Evolutionary conservation across 1,284 basidiomycete species (phyloP).

Genomic region (Ustilago nuda): DNA sequence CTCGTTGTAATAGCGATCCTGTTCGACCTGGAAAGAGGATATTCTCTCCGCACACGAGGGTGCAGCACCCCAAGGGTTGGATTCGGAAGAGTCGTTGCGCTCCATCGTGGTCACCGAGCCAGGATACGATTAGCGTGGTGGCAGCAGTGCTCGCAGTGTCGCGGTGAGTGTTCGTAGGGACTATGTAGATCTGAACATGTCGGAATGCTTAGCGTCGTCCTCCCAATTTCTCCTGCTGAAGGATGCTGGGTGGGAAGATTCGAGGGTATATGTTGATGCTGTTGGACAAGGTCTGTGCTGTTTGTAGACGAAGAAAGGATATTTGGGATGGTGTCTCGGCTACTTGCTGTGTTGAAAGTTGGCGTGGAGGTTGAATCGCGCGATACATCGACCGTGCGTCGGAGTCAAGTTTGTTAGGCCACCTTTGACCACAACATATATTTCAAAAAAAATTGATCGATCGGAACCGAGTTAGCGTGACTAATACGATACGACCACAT

Average conservation of each 20-base stretch:
- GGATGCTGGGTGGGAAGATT: neutral
- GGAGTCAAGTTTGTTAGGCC: neutral
- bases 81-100: slow-evolving; percentile 27
- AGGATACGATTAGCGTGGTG: neutral
- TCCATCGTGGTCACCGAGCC: slow-evolving; percentile 16
- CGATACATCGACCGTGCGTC: neutral
- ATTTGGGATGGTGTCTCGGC: slow-evolving; percentile 12
- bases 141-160: neutral
- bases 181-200: neutral
- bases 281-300: neutral
- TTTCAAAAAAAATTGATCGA: neutral
- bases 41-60: slow-evolving; percentile 33
- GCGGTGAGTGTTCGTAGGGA: neutral
- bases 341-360: slow-evolving; percentile 5
- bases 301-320: neutral
- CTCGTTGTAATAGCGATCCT: slow-evolving; percentile 18
- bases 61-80: slow-evolving; percentile 43
- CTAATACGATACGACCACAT: slow-evolving; percentile 4
- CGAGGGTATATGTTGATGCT: slow-evolving; percentile 1
- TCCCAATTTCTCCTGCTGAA: neutral
- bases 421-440: neutral
- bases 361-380: slow-evolving; percentile 22
- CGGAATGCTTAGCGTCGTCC: neutral
- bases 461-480: slow-evolving; percentile 23
- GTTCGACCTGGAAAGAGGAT: slow-evolving; percentile 19